Evolutionary conservation across 495 filamentous ascomycete genomes (phyloP), one percentile per base, ranked within the genome.

Genomic region (Penicillium angulare): DNA sequence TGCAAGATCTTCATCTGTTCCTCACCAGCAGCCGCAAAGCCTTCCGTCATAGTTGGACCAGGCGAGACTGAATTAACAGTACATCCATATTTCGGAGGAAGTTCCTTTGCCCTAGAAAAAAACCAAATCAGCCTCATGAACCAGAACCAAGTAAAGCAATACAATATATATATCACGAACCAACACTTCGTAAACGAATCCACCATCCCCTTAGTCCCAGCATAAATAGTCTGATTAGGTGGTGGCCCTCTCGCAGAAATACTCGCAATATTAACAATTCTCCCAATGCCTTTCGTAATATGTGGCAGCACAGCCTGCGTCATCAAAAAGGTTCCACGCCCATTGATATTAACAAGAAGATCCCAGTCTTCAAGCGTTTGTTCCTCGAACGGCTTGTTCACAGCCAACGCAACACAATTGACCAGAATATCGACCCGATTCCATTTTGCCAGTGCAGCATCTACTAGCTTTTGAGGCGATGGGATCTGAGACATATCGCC

Each of bases 311-410:
- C 49, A 7, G 58, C 64, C 43, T 74, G 60, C 0, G 71, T 74
- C 13, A 72, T 43, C 3, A 72, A 58, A 29, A 74, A 69, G 9
- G 67, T 64, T 1, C 63, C 71, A 2, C 71, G 59, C 0, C 59
- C 61, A 43, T 74, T 72, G 27, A 71, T 54, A 57, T 72, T 69
- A n/a, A 72, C 59, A 0, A 71, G 48, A 1, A 42, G 18, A 51
- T 72, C 64, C 68, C 68, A 72, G 41, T 70, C 63, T 6, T 66
- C 63, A 2, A 71, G 46, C 0, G 68, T 72, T 31, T 67, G 65
- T 29, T 72, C 68, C 32, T 71, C 67, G 3, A 74, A 47, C 1
- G 67, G 67, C 9, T 64, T 57, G 27, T 67, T 70, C 16, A 69
- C 60, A 12, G 68, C 67, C 23, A 71, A 29, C 4, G 51, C 71